A percentile compares a stretch with the other conserved stretches of the same genome.
Evolutionary conservation across 768 basidiomycete species (phyloP).

Genomic region (Lentinula raphanica): DNA sequence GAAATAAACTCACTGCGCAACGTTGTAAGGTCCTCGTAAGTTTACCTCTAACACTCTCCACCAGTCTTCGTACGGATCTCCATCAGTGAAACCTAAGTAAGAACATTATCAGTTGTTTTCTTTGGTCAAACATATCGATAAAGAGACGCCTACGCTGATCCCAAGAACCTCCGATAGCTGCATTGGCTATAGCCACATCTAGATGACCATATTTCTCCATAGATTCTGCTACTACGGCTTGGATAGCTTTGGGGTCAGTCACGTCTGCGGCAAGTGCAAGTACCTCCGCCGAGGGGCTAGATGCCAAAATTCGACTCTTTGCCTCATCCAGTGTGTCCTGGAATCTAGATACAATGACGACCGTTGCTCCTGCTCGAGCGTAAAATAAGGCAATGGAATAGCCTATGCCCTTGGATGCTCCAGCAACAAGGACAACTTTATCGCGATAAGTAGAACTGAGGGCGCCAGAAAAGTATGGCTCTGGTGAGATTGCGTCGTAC

Average conservation of each 20-base stretch:
- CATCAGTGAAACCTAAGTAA: constrained; percentile 11
- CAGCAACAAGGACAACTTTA: constrained; percentile 24
- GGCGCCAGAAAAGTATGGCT: constrained; percentile 9
- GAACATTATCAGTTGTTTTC: background rate
- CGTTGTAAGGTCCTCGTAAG: constrained; percentile 17
- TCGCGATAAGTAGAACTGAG: constrained; percentile 13
- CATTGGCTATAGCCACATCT: constrained; percentile 23
- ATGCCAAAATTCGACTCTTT: constrained; percentile 13
- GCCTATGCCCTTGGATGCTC: constrained; percentile 23
- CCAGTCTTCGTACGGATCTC: constrained; percentile 17
- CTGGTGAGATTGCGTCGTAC: constrained; percentile 24
- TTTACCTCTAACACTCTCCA: constrained; percentile 18
- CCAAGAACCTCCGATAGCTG: constrained; percentile 18
- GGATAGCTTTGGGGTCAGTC: constrained; percentile 14
- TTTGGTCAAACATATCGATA: background rate
- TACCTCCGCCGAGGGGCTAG: constrained; percentile 9
- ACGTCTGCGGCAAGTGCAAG: constrained; percentile 21
- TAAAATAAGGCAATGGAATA: constrained; percentile 18
- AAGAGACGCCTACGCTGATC: constrained; percentile 8
- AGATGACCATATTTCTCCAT: constrained; percentile 20
- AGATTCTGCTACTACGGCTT: constrained; percentile 17
- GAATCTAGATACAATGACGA: constrained; percentile 18
- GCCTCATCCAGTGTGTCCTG: constrained; percentile 14
- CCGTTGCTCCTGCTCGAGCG: constrained; percentile 21
- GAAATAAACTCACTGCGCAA: constrained; percentile 14